Evolutionary conservation across 2,329 filamentous ascomycete species (phyloP).

Genomic region (Aspergillus fijiensis): DNA sequence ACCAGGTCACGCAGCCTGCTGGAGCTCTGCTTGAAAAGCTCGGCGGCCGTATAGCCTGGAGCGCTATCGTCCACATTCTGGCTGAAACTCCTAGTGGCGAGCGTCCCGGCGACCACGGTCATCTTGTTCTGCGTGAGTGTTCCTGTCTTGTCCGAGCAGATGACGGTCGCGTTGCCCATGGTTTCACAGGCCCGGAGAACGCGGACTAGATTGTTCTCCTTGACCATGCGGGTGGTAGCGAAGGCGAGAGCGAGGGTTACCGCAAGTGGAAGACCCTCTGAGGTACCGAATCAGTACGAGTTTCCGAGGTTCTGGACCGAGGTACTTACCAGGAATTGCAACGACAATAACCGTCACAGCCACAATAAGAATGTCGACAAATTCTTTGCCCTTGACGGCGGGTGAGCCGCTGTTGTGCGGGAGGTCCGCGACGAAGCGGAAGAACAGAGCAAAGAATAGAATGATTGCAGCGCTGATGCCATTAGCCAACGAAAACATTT

Average conservation of each 20-base stretch:
- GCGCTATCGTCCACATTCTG: constrained; percentile 33
- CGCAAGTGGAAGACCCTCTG: constrained; percentile 71
- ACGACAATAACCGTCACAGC: constrained; percentile 79
- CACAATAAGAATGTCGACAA: constrained; percentile 74
- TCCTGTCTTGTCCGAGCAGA: constrained; percentile 79
- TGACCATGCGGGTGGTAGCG: constrained; percentile 73
- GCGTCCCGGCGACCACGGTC: constrained; percentile 71
- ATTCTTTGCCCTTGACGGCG: constrained; percentile 74
- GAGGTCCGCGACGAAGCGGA: constrained; percentile 76
- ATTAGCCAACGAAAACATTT: constrained; percentile 13
- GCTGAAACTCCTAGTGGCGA: constrained; percentile 61
- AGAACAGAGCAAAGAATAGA: constrained; percentile 81
- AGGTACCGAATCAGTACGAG: constrained; percentile 37
- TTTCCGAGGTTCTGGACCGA: neutral
- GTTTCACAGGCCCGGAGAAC: constrained; percentile 77
- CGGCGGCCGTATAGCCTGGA: constrained; percentile 23
- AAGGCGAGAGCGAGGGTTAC: constrained; percentile 77
- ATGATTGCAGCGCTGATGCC: constrained; percentile 61
- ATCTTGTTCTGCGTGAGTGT: constrained; percentile 74
- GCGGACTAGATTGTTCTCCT: constrained; percentile 73
- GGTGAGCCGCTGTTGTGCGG: constrained; percentile 54
- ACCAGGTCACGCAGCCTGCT: constrained; percentile 37
- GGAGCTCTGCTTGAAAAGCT: constrained; percentile 34
- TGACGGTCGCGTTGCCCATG: constrained; percentile 76
- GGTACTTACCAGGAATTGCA: constrained; percentile 59